Percentiles rank a stretch among this genome's conserved stretches.
These are phyloP conservation scores for Monosporozyma siamensis DNA, from an alignment of 805 yeast genomes.

Conservation along the genomic window DNA sequence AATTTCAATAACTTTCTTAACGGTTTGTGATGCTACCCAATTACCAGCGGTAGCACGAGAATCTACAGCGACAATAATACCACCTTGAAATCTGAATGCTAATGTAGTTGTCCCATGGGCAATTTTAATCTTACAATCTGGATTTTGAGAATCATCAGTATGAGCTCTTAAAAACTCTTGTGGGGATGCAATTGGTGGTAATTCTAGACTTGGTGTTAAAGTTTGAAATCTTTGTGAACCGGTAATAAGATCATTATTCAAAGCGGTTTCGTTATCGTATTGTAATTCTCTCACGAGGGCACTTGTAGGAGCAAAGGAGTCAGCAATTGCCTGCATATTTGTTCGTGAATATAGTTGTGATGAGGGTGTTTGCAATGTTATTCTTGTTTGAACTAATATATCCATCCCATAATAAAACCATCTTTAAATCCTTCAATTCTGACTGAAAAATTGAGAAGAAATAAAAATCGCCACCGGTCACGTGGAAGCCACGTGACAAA, in stretches of 20 bases:
- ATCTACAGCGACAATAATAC: conserved; percentile 93
- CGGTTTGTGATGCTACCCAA: conserved; percentile 97
- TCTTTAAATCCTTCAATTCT: no score
- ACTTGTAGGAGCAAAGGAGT: conserved; percentile 16
- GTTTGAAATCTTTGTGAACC: conserved; percentile 25
- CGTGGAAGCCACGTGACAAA: no score
- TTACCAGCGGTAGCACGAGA: conserved; percentile 97
- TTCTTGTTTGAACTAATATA: neutral
- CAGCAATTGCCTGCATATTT: conserved; percentile 30
- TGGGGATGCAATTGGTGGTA: conserved; percentile 84
- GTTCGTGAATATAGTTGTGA: neutral
- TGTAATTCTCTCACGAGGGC: conserved; percentile 21
- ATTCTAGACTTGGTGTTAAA: conserved; percentile 50
- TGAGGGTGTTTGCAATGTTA: neutral
- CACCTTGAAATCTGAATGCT: conserved; percentile 93
- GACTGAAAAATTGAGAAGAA: no score
- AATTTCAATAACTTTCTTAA: conserved; percentile 92
- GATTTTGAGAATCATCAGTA: conserved; percentile 87
- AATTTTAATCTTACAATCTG: conserved; percentile 89
- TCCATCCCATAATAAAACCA: neutral
- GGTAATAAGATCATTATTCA: conserved; percentile 30
- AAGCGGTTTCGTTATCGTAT: conserved; percentile 26
- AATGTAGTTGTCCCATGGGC: conserved; percentile 99
- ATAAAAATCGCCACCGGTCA: no score
- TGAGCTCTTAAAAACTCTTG: conserved; percentile 93